A percentile compares a stretch with the other conserved stretches of the same genome.
Conservation (phyloP, 2,329 filamentous ascomycete species). For the Fusarium tuaranense region DNA sequence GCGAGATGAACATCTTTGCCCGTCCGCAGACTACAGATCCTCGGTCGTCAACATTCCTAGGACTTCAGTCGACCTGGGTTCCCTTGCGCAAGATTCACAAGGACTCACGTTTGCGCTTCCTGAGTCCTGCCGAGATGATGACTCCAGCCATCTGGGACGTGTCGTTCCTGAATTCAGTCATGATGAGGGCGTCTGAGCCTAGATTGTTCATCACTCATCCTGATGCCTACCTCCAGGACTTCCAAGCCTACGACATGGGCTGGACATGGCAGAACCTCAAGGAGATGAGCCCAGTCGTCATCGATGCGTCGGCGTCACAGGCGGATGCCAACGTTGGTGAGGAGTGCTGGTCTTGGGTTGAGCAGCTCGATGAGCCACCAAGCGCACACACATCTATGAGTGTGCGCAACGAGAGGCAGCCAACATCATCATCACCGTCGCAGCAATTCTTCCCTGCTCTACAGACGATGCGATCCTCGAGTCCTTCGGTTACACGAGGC, state of each 20-base stretch:
- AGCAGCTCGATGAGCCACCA: constrained; percentile 70
- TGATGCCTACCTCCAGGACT: constrained; percentile 78
- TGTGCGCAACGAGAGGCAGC: constrained; percentile 55
- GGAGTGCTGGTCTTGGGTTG: constrained; percentile 73
- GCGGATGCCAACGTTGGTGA: constrained; percentile 65
- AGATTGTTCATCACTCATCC: constrained; percentile 82
- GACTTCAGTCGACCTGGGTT: constrained; percentile 76
- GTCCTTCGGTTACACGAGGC: constrained; percentile 50
- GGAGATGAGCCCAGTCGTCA: constrained; percentile 69
- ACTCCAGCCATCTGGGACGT: constrained; percentile 79
- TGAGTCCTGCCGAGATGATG: constrained; percentile 78
- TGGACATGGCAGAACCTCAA: constrained; percentile 81
- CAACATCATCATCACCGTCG: constrained; percentile 57
- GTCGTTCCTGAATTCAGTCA: constrained; percentile 76
- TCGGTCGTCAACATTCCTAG: constrained; percentile 62
- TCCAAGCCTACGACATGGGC: constrained; percentile 61
- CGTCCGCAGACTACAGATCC: constrained; percentile 44
- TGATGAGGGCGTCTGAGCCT: constrained; percentile 77
- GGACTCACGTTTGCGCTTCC: constrained; percentile 77
- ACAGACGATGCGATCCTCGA: constrained; percentile 45
- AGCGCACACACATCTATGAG: constrained; percentile 58
- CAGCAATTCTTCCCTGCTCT: constrained; percentile 46
- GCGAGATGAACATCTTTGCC: constrained; percentile 55
- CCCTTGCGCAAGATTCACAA: constrained; percentile 82
- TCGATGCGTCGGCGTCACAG: constrained; percentile 52